Conservation (phyloP, 2,329 filamentous ascomycete species). For the Lecanicillium sp. region DNA sequence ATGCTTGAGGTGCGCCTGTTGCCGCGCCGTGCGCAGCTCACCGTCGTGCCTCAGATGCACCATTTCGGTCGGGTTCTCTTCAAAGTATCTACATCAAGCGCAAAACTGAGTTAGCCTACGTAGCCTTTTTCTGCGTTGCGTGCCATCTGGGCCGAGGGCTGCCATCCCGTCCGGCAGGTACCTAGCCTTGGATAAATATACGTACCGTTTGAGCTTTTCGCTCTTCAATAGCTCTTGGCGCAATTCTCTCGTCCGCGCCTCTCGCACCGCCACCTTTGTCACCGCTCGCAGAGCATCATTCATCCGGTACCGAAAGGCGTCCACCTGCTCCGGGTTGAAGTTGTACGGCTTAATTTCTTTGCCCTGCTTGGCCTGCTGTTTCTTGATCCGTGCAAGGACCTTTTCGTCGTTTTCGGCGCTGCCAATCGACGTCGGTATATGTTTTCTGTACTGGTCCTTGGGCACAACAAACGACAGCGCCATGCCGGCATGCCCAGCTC, state of each 20-base stretch:
- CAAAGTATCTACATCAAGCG: conserved; percentile 60
- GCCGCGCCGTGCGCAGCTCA: conserved; percentile 72
- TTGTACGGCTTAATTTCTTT: conserved; percentile 82
- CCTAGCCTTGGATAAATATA: neutral
- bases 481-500: conserved; percentile 87
- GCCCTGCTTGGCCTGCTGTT: conserved; percentile 68
- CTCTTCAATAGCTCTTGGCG: conserved; percentile 85
- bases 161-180: too few relatives aligned
- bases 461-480: conserved; percentile 93
- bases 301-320: conserved; percentile 91
- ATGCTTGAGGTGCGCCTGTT: conserved; percentile 86
- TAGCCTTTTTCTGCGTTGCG: too few relatives aligned
- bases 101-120: too few relatives aligned
- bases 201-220: conserved; percentile 74
- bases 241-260: conserved; percentile 81
- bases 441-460: conserved; percentile 72
- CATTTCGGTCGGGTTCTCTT: conserved; percentile 89
- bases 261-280: conserved; percentile 80
- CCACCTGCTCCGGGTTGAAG: conserved; percentile 90
- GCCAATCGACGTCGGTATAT: conserved; percentile 73
- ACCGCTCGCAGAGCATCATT: conserved; percentile 85
- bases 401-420: conserved; percentile 78
- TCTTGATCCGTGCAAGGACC: conserved; percentile 69
- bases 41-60: conserved; percentile 83
- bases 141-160: too few relatives aligned